These are phyloP conservation scores for Penicillium glabrum DNA, from an alignment of 2,329 filamentous ascomycete species.

Conservation along the genomic window DNA sequence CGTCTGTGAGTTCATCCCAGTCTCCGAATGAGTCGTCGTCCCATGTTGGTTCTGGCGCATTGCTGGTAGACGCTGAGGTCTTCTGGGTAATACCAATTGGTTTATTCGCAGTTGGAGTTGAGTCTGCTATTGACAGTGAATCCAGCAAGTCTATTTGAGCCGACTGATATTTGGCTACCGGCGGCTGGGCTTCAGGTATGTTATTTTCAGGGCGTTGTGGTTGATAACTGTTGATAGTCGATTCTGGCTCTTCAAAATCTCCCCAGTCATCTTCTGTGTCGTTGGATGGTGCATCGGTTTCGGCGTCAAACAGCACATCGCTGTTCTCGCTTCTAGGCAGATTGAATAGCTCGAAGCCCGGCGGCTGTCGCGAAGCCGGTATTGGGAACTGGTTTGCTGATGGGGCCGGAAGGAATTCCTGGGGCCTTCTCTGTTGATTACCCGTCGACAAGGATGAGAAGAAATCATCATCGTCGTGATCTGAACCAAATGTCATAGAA, in stretches of 20 bases:
- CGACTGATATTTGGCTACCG: background rate
- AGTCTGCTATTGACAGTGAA: slow-evolving; percentile 29
- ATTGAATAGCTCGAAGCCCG: slow-evolving; percentile 11
- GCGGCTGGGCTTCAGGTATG: background rate
- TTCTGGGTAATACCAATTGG: background rate
- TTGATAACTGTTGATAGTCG: background rate
- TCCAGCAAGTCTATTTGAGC: slow-evolving; percentile 26
- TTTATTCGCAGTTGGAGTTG: slow-evolving; percentile 7
- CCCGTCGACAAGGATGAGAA: background rate
- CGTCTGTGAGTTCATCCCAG: slow-evolving; percentile 23
- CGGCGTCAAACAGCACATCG: slow-evolving; percentile 66
- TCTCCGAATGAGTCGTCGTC: slow-evolving; percentile 19
- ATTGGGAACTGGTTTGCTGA: slow-evolving; percentile 4
- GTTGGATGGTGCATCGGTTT: slow-evolving; percentile 27
- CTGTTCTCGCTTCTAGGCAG: slow-evolving; percentile 26
- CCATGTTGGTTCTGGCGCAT: slow-evolving; percentile 15
- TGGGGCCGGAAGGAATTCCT: background rate
- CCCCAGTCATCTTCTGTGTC: slow-evolving; percentile 46
- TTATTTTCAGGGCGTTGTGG: background rate
- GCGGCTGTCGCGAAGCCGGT: slow-evolving; percentile 4
- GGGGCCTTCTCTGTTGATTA: background rate
- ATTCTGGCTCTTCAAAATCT: slow-evolving; percentile 43
- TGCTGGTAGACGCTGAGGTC: slow-evolving; percentile 7
- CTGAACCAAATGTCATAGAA: slow-evolving; percentile 24
- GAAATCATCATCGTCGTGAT: slow-evolving; percentile 23